Percentiles rank a stretch among this genome's conserved stretches.
Conservation (phyloP, 306 rosid genomes). For the Fragaria vesca region DNA sequence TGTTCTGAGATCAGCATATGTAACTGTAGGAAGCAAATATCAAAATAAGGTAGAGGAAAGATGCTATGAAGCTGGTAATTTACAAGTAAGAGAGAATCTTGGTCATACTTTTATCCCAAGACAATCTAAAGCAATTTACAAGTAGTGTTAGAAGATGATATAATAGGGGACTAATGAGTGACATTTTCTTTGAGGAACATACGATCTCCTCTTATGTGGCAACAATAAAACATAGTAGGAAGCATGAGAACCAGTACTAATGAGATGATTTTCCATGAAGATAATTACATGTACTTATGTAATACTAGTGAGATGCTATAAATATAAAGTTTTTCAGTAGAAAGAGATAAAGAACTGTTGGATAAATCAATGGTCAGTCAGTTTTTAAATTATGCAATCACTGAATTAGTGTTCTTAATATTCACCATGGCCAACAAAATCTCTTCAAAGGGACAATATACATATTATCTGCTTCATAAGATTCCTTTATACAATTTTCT, state of each 20-base stretch:
- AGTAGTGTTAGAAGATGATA: no score
- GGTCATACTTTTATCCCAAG: no score
- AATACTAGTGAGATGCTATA: background rate
- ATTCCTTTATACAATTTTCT: background rate
- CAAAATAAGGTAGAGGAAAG: no score
- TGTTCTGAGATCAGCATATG: no score
- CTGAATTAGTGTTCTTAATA: background rate
- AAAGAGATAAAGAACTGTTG: background rate
- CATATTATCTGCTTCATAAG: background rate
- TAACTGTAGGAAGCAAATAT: no score
- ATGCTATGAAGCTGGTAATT: no score
- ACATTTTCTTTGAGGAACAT: no score
- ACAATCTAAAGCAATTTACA: no score
- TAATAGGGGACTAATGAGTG: no score
- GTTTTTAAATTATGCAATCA: background rate
- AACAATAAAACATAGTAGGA: constrained; percentile 2
- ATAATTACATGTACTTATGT: background rate
- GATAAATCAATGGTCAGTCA: background rate
- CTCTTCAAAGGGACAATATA: background rate
- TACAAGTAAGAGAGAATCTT: no score
- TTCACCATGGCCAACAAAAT: constrained; percentile 6
- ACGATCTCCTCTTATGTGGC: background rate
- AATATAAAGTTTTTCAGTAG: background rate
- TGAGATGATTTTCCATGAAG: background rate
- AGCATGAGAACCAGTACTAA: background rate